phyloP scores from a whole-genome alignment of 2,329 filamentous ascomycete species.

The Pleoardoris graminearum region DNA sequence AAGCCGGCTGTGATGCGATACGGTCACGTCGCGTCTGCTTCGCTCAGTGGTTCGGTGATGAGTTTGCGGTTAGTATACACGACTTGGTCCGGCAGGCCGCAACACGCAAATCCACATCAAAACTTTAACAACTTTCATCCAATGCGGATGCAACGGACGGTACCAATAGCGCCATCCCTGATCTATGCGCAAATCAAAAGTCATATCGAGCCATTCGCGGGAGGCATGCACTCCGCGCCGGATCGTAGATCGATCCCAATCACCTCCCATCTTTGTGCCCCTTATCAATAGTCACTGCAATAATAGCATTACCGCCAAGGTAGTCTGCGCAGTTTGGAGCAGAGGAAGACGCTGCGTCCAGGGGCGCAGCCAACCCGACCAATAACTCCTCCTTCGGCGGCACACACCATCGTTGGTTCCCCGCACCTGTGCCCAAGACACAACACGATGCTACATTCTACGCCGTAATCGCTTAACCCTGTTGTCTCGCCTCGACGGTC shows the following conservation, averaged over 20 bases:
- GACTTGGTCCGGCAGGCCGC: too few relatives aligned
- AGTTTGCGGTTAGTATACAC: too few relatives aligned
- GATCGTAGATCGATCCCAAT: background rate
- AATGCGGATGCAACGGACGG: too few relatives aligned
- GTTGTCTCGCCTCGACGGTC: slow-evolving; percentile 1
- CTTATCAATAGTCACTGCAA: background rate
- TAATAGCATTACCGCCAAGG: background rate
- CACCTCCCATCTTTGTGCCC: background rate
- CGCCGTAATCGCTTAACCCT: slow-evolving; percentile 1
- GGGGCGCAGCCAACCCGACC: background rate
- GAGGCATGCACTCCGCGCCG: too few relatives aligned
- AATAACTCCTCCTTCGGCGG: background rate
- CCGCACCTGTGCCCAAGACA: slow-evolving; percentile 2
- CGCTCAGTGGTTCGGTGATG: too few relatives aligned
- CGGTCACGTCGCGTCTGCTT: too few relatives aligned
- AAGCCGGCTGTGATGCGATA: too few relatives aligned
- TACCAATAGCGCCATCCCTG: too few relatives aligned
- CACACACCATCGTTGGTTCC: slow-evolving; percentile 7
- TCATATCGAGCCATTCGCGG: too few relatives aligned
- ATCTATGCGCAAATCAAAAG: too few relatives aligned
- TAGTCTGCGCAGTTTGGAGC: background rate
- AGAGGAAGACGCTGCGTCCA: slow-evolving; percentile 6
- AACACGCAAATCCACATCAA: too few relatives aligned
- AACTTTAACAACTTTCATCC: too few relatives aligned
- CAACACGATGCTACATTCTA: slow-evolving; percentile 1